Evolutionary conservation across 805 yeast species (phyloP), one percentile per base, ranked within the genome.

Genomic region (Lipomyces anomalus): DNA sequence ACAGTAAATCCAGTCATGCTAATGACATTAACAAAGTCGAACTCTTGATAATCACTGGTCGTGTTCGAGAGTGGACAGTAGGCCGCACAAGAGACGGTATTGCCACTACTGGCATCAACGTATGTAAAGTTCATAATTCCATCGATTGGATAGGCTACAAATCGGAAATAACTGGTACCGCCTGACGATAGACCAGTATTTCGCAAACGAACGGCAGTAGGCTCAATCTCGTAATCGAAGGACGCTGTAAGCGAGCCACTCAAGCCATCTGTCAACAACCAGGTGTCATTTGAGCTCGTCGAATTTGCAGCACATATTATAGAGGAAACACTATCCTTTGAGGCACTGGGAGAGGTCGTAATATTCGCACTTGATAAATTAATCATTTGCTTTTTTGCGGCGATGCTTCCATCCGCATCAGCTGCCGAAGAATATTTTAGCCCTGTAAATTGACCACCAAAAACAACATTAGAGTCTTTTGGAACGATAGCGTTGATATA

Each of bases 71-170:
- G 67, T 0, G 96, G 95, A 64, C 98, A 92, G 74, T 77, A 82
- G 0, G 95, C 94, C 63, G 88, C 95, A 69, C 98, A 92, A 59
- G 67, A 67, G 13, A 66, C 61, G 2, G 73, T 41, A n/a, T 70
- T 65, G 40, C 82, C 78, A 1, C 86, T 73, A 0, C 60, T 49
- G 2, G 95, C 95, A 60, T 90, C 90, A 20, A 84, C 68, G 58
- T 88, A 92, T 0, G 94, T 79, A 53, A 92, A 63, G 62, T 92
- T 92, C 95, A 92, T 84, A 50, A 90, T 90, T 53, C 97, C 86
- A 55, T 80, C 75, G 9, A 88, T 73, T 0, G 97, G 97, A 43
- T 74, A 66, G 0, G 95, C 80, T 33, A 82, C 67, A 4, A 92
- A 68, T 57, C 96, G 74, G 62, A 89, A 92, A 5, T 73, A 48